Evolutionary conservation across 2,329 filamentous ascomycete genomes (phyloP), one percentile per base, ranked within the genome.

Genomic region (Fusarium domesticum): DNA sequence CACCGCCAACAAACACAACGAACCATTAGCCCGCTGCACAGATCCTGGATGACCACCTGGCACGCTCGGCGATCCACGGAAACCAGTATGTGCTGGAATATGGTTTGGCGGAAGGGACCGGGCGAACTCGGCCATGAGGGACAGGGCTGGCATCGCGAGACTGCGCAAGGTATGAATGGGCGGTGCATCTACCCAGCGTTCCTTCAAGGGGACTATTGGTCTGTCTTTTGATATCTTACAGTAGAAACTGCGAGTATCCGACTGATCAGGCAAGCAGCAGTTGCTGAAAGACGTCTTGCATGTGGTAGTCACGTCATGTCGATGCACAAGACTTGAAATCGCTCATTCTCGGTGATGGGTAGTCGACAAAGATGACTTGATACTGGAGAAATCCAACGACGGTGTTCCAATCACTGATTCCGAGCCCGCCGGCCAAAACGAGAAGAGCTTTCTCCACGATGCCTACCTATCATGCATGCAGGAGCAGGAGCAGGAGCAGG

Each of bases 21-120:
- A 42, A 30, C 23, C 23, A 5, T 43, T 58, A 59, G 54, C 48
- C 51, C 30, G 34, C 30, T 54, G 47, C 49, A 55, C 41, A 47
- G 51, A 54, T 45, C 57, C 57, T 45, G 50, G 47, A 46, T 43
- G 36, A 54, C 48, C 57, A 59, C 28, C 54, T 60, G 57, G 45
- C 54, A 56, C 47, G 39, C 51, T 51, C 25, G 43, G 32, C 48
- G 25, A 53, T 41, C 51, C 39, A 41, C 40, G 45, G 37, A 49
- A 47, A 41, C 37, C 36, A 37, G 38, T 42, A 14, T 8, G 23
- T 33, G n/a, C 31, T 6, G 10, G 51, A 49, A 35, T 42, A 44
- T 41, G 46, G 43, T 39, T 39, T 46, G 38, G 36, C 47, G 37
- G 54, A 48, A 35, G 39, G 44, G 37, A 45, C 43, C 20, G 33